Percentiles rank a stretch among this genome's conserved stretches.
phyloP scores from a whole-genome alignment of 768 basidiomycete genomes.

The Termitomyces sp. region DNA sequence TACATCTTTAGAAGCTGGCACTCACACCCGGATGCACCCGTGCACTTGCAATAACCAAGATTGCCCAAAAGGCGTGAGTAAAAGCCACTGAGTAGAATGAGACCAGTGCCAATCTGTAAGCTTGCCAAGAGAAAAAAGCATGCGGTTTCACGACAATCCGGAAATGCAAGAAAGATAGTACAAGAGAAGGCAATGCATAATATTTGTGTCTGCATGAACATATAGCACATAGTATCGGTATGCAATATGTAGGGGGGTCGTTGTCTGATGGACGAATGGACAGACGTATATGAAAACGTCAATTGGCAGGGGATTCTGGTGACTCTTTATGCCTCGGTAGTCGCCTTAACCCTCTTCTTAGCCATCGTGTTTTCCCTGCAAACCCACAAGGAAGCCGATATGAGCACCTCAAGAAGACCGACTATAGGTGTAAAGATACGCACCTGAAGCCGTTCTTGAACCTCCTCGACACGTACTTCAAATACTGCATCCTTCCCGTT shows the following conservation, averaged over 20 bases:
- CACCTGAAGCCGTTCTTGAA: constrained; percentile 99
- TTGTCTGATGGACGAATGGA: neutral
- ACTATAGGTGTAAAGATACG: constrained; percentile 9
- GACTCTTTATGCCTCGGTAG: constrained; percentile 15
- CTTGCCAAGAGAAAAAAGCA: neutral
- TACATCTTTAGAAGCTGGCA: neutral
- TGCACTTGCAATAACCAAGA: neutral
- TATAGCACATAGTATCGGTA: constrained; percentile 13
- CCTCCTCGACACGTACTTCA: constrained; percentile 87
- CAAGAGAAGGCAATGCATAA: constrained; percentile 10
- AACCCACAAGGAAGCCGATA: neutral
- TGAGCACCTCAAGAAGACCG: neutral
- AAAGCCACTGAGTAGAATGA: too few species aligned
- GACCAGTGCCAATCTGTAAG: neutral
- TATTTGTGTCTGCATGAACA: constrained; percentile 15
- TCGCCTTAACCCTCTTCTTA: constrained; percentile 14
- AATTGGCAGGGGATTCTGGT: neutral
- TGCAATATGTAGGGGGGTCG: constrained; percentile 10
- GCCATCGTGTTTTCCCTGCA: constrained; percentile 17
- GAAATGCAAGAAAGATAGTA: neutral
- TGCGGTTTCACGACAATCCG: neutral
- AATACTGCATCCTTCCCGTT: constrained; percentile 90
- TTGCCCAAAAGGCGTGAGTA: neutral
- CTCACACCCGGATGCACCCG: neutral
- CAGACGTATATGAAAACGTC: neutral